Percentiles rank a stretch among this genome's conserved stretches.
phyloP scores from a whole-genome alignment of 495 filamentous ascomycete species.

The Glonium stellatum region DNA sequence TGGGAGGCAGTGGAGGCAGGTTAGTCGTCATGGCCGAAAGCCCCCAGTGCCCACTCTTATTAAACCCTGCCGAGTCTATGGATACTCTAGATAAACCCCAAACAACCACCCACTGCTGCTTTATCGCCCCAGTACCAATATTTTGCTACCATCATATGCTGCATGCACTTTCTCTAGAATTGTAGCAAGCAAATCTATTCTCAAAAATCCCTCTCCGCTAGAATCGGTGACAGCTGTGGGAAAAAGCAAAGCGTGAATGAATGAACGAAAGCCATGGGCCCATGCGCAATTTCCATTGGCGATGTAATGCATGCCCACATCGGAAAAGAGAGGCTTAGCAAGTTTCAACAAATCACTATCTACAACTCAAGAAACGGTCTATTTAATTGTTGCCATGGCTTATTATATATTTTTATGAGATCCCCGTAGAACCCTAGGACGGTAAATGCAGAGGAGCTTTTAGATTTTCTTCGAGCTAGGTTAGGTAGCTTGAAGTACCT shows the following conservation, averaged over 20 bases:
- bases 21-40: slow-evolving; percentile 8
- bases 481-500: too few relatives aligned
- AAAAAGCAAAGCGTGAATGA: background rate
- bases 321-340: background rate
- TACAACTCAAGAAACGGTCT: background rate
- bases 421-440: too few relatives aligned
- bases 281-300: background rate
- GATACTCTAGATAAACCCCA: background rate
- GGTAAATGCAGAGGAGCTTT: too few relatives aligned
- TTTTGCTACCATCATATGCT: too few relatives aligned
- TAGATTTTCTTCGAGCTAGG: too few relatives aligned
- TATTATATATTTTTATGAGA: too few relatives aligned
- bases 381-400: too few relatives aligned
- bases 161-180: too few relatives aligned
- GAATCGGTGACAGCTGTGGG: background rate
- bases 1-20: background rate
- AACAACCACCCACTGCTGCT: background rate
- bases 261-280: background rate
- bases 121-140: too few relatives aligned
- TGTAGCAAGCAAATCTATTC: background rate
- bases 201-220: background rate
- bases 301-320: background rate
- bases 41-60: too few relatives aligned
- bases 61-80: too few relatives aligned
- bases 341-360: background rate